phyloP scores from a whole-genome alignment of 805 yeast species.

The Wickerhamomyces chaumierensis region DNA sequence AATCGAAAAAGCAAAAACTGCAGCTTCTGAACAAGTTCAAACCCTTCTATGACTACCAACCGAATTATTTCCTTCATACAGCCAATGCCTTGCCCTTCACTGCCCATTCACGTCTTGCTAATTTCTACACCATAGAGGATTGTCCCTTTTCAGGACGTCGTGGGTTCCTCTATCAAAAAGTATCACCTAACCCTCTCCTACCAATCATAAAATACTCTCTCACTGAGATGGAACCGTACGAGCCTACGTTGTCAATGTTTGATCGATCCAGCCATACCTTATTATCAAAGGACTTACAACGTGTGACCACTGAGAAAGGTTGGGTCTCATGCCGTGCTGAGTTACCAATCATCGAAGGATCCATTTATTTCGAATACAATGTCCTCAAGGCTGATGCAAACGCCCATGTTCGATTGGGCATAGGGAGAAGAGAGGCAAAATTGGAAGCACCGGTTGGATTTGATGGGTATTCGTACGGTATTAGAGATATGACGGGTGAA shows the following conservation, averaged over 20 bases:
- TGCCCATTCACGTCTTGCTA: slow-evolving; percentile 5
- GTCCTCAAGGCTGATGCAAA: slow-evolving; percentile 29
- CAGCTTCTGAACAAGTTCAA: slow-evolving; percentile 14
- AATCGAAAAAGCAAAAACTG: neutral
- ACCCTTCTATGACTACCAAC: slow-evolving; percentile 15
- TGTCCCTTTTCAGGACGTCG: slow-evolving; percentile 61
- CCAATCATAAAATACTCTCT: slow-evolving; percentile 51
- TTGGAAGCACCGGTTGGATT: slow-evolving; percentile 93
- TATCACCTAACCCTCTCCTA: slow-evolving; percentile 58
- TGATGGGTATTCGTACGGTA: slow-evolving; percentile 88
- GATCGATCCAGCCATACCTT: slow-evolving; percentile 58
- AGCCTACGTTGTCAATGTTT: slow-evolving; percentile 45
- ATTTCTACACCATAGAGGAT: slow-evolving; percentile 50
- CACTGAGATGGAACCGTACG: slow-evolving; percentile 62
- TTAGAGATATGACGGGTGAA: slow-evolving; percentile 71
- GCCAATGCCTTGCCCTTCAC: slow-evolving; percentile 1
- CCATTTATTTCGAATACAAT: slow-evolving; percentile 68
- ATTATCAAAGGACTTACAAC: slow-evolving; percentile 24
- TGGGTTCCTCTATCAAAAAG: slow-evolving; percentile 72
- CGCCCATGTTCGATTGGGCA: slow-evolving; percentile 69
- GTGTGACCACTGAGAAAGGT: slow-evolving; percentile 54
- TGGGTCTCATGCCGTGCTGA: slow-evolving; percentile 75
- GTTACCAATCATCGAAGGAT: slow-evolving; percentile 67
- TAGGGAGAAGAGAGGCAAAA: slow-evolving; percentile 77
- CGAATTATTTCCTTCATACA: slow-evolving; percentile 11